phyloP scores from a whole-genome alignment of 2,329 filamentous ascomycete species.

The Geoglossum cookeanum region DNA sequence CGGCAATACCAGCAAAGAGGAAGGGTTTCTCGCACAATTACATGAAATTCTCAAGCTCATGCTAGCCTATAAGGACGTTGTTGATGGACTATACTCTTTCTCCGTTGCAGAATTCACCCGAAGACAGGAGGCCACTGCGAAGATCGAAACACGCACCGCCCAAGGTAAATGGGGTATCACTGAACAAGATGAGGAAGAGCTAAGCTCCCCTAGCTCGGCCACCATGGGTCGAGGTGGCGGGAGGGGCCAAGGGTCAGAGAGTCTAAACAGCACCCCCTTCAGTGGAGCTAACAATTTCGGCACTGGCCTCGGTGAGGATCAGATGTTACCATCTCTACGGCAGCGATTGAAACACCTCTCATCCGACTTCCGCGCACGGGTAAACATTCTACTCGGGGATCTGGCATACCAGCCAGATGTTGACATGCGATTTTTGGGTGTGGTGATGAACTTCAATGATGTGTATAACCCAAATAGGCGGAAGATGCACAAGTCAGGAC shows the following conservation, averaged over 20 bases:
- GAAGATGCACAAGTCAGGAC: conserved; percentile 24
- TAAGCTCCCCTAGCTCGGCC: conserved; percentile 12
- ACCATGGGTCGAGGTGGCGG: conserved; percentile 15
- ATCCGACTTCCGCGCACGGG: conserved; percentile 52
- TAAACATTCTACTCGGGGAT: conserved; percentile 74
- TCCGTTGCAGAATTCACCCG: conserved; percentile 85
- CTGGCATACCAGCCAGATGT: conserved; percentile 83
- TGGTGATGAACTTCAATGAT: conserved; percentile 99
- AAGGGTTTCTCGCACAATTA: conserved; percentile 73
- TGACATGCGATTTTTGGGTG: conserved; percentile 86
- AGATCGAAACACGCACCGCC: conserved; percentile 46
- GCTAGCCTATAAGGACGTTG: conserved; percentile 80
- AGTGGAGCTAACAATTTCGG: neutral
- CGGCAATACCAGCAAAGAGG: conserved; percentile 36
- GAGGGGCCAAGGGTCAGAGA: neutral
- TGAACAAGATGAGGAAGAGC: conserved; percentile 27
- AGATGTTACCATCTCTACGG: conserved; percentile 56
- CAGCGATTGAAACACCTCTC: conserved; percentile 54
- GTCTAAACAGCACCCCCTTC: conserved; percentile 5
- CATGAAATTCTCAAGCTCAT: conserved; percentile 86
- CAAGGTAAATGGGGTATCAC: conserved; percentile 44
- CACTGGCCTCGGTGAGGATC: conserved; percentile 28
- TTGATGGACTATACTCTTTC: conserved; percentile 88
- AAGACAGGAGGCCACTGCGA: conserved; percentile 67
- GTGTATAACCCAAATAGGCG: conserved; percentile 65